These are phyloP conservation scores for Brasilioporus rufonigricans DNA, from an alignment of 768 basidiomycete species.

Conservation along the genomic window DNA sequence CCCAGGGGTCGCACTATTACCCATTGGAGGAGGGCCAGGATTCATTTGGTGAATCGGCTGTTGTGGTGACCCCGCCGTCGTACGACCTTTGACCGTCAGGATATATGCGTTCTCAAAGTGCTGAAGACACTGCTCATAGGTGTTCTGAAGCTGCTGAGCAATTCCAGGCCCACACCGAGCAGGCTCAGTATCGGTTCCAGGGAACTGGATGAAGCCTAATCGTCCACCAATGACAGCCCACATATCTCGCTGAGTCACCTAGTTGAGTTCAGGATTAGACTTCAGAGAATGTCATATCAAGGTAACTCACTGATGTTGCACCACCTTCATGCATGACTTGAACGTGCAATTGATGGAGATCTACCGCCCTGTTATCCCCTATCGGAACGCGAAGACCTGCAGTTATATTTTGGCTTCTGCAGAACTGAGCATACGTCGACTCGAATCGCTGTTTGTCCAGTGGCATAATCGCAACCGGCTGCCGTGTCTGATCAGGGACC, in stretches of 20 bases:
- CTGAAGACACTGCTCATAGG: conserved; percentile 58
- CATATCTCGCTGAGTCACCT: conserved; percentile 55
- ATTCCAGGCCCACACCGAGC: conserved; percentile 59
- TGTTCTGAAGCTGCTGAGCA: conserved; percentile 56
- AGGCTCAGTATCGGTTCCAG: conserved; percentile 58
- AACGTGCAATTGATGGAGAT: conserved; percentile 57
- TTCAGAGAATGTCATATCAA: not conserved
- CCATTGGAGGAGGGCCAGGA: conserved; percentile 4
- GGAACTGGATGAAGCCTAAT: conserved; percentile 65
- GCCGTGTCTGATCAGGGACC: conserved; percentile 17
- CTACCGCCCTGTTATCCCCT: conserved; percentile 55
- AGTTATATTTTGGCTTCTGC: conserved; percentile 39
- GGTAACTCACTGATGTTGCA: conserved; percentile 39
- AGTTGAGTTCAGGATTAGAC: conserved; percentile 10
- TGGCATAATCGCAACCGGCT: conserved; percentile 28
- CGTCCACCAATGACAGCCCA: conserved; percentile 70
- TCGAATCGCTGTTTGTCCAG: conserved; percentile 56
- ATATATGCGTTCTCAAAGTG: conserved; percentile 58
- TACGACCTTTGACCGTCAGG: conserved; percentile 33
- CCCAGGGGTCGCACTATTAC: conserved; percentile 8
- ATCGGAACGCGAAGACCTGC: conserved; percentile 41
- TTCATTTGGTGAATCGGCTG: conserved; percentile 16
- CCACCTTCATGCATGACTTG: conserved; percentile 63
- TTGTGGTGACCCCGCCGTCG: conserved; percentile 8
- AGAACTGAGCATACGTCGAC: conserved; percentile 47